Base-by-base conservation (phyloP, 2,329 filamentous ascomycete genomes). In the Xylariaceae sp. region DNA sequence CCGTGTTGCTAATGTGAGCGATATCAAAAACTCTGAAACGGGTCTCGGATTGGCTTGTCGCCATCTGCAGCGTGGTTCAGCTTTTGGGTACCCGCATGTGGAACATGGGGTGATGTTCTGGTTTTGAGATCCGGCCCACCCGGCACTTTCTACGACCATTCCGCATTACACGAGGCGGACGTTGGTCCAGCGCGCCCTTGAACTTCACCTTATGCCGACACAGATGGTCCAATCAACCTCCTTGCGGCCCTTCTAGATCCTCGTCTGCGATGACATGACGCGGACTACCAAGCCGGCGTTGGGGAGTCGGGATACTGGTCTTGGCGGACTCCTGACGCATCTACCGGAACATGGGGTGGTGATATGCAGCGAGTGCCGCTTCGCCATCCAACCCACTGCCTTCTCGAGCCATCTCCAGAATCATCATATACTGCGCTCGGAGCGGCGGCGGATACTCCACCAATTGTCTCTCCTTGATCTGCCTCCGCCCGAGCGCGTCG, bases 391-490 rank as follows among this genome's bases (percentile, higher is more conserved):
- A 43, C 50, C 50, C 11, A 52, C 27, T 31, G 50, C 47, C 11
- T 49, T 52, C 10, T 52, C 50, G 14, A 49, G 47, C 27, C 50
- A 52, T 42, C 50, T 52, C 6, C 50, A 52, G 30, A 49, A 49
- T 6, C 50, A 52, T 42, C 50, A 49, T 11, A 49, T 52, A 7
- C 35, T 52, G 27, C 50, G 50, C 15, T 49, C 50, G 19, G 35
- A 49, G 43, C 50, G 50, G 27, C 50, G 50, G 18, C 5, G 30
- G n/a, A 49, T 52, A 40, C 44, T 53, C 11, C 27, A 51, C 31
- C 47, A 51, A 27, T 38, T 53, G 10, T 19, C 22, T 39, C 31
- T 46, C 27, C 32, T 50, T 18, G 31, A 14, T 38, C 42, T 53
- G 31, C 11, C 12, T 2, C 31, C 41, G 3, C 47, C 51, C 11